Evolutionary conservation across 1,284 basidiomycete genomes (phyloP), one percentile per base, ranked within the genome.

Genomic region (Irpex sp.): DNA sequence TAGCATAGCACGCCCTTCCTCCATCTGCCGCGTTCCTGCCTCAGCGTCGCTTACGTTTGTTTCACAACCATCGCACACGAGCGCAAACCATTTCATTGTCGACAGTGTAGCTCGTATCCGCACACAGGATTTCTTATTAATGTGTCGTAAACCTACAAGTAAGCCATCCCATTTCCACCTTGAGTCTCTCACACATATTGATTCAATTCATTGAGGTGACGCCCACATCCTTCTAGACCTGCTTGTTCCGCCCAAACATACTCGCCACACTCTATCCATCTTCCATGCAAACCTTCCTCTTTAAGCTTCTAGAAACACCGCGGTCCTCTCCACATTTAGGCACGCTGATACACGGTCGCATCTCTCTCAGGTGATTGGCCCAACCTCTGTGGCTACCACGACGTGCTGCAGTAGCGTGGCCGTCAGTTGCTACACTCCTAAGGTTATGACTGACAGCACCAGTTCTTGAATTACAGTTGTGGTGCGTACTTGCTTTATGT

Each of bases 231-330:
- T 64, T 64, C 62, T 42, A 64, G 62, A 64, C 62, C 62, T 64
- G 32, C 62, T 64, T 64, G 27, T 43, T 64, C 62, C 62, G 62
- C 62, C 27, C 62, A 64, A 64, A 64, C 62, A 64, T 43, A 64
- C 27, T 62, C 59, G 20, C 59, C 59, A 62, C 59, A 32, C 20
- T 22, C 27, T 62, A 10, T 22, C 62, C 27, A 27, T 64, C 62
- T 64, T 32, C 62, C 22, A 32, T 64, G 62, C 62, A 27, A 38
- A 64, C 62, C 3, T 64, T 64, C 62, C 32, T 64, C 15, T 64
- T 64, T 64, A 22, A 43, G 62, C 38, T 64, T 64, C 62, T 64
- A 64, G 22, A 64, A 42, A 18, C 32, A 9, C 24, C 32, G 62
- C 32, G 62, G 20, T 42, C 18, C 62, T 32, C 22, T 43, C 62